These are phyloP conservation scores for Magnolia kwangsiensis DNA, from an alignment of 164 flowering plant species.

Conservation along the genomic window DNA sequence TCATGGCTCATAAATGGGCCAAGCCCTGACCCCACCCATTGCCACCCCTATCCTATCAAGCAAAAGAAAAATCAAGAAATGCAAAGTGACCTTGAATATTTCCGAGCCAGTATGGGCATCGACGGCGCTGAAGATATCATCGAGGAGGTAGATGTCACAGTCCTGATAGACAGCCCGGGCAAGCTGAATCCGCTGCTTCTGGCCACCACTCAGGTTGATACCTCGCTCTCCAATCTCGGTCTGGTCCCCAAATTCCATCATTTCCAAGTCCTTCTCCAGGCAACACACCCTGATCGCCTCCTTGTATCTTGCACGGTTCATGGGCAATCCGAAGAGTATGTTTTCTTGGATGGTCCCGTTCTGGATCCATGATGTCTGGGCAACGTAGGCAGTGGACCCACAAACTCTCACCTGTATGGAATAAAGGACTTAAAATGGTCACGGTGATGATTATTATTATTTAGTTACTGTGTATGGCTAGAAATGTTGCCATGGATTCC, in stretches of 20 bases:
- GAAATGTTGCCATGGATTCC: too few species aligned
- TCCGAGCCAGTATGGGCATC: slow-evolving; percentile 99
- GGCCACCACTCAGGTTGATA: slow-evolving; percentile 97
- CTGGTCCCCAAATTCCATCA: slow-evolving; percentile 97
- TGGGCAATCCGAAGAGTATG: slow-evolving; percentile 78
- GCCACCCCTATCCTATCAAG: not conserved
- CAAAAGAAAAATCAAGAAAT: not conserved
- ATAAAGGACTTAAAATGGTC: not conserved
- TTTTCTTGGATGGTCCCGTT: slow-evolving; percentile 93
- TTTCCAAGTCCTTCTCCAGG: slow-evolving; percentile 85
- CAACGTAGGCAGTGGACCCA: slow-evolving; percentile 93
- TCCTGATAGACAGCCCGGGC: slow-evolving; percentile 98
- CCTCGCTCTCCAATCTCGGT: slow-evolving; percentile 99
- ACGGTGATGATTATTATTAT: not conserved
- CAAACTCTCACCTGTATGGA: slow-evolving; percentile 67
- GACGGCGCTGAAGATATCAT: slow-evolving; percentile 95
- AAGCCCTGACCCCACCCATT: not conserved
- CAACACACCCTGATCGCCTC: slow-evolving; percentile 74
- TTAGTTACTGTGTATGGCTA: too few species aligned
- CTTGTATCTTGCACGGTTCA: slow-evolving; percentile 58
- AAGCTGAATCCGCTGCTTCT: slow-evolving; percentile 96
- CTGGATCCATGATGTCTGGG: slow-evolving; percentile 97
- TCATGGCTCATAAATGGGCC: too few species aligned
- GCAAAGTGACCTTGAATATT: slow-evolving; percentile 69
- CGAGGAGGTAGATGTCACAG: slow-evolving; percentile 84